Percentiles rank a stretch among this genome's conserved stretches.
Conservation (phyloP, 768 basidiomycete species). For the Kwoniella sp. region DNA sequence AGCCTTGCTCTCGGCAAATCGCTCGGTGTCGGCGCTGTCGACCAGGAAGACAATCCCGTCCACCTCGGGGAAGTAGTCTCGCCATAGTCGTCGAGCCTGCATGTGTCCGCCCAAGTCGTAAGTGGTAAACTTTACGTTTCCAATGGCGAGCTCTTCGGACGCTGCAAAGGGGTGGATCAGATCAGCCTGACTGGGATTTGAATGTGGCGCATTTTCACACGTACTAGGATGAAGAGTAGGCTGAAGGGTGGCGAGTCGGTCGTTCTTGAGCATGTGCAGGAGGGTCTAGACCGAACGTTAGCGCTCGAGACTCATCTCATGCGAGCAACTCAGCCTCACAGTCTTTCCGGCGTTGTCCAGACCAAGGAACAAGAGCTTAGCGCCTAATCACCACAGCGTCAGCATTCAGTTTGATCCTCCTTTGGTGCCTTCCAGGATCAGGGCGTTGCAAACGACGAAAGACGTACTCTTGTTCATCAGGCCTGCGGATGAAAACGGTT, state of each 20-base stretch:
- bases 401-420: not conserved
- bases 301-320: not conserved
- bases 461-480: slow-evolving; percentile 79
- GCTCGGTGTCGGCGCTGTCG: slow-evolving; percentile 93
- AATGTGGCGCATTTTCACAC: slow-evolving; percentile 37
- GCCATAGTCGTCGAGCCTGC: slow-evolving; percentile 98
- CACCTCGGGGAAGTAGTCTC: slow-evolving; percentile 99
- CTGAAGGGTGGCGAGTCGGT: slow-evolving; percentile 92
- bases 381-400: slow-evolving; percentile 49
- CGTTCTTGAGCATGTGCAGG: slow-evolving; percentile 99
- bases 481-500: too few species aligned
- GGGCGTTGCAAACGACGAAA: too few species aligned
- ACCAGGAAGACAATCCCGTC: slow-evolving; percentile 98
- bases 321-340: slow-evolving; percentile 54
- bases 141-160: slow-evolving; percentile 97
- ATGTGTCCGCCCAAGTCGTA: slow-evolving; percentile 97
- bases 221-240: slow-evolving; percentile 96
- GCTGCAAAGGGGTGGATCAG: slow-evolving; percentile 55
- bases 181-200: slow-evolving; percentile 7
- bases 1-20: slow-evolving; percentile 92
- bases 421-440: too few species aligned
- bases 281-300: slow-evolving; percentile 62
- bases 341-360: slow-evolving; percentile 99
- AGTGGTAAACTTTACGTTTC: slow-evolving; percentile 97
- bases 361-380: slow-evolving; percentile 98